Evolutionary conservation across 805 yeast genomes (phyloP).

Genomic region (Schwanniomyces polymorphus): DNA sequence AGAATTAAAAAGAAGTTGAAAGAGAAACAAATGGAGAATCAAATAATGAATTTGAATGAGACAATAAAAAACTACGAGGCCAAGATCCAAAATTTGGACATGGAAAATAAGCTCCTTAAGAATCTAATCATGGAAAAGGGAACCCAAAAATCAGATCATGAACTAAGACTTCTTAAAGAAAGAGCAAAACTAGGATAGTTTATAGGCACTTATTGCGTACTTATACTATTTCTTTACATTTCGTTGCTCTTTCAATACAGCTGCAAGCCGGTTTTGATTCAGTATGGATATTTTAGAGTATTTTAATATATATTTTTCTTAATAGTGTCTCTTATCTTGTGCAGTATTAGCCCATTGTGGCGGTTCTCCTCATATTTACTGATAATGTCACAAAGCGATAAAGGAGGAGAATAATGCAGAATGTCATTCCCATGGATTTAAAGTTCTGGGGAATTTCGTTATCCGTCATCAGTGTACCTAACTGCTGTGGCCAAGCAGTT

Average conservation of each 20-base stretch:
- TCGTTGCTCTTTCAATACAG: neutral
- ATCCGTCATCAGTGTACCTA: neutral
- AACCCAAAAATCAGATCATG: conserved; percentile 38
- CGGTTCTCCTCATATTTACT: neutral
- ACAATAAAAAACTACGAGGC: conserved; percentile 44
- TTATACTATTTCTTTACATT: neutral
- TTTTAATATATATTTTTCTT: neutral
- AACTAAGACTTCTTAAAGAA: conserved; percentile 33
- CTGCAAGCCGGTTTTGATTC: neutral
- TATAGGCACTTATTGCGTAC: neutral
- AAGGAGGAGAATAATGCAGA: neutral
- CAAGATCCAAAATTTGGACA: conserved; percentile 53
- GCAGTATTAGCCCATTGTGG: neutral
- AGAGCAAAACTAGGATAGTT: conserved; percentile 18
- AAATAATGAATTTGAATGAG: conserved; percentile 43
- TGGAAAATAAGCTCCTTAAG: conserved; percentile 61
- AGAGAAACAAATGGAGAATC: conserved; percentile 59
- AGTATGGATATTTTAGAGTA: neutral
- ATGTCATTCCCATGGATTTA: neutral
- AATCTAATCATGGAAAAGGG: conserved; percentile 55
- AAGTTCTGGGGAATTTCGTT: neutral
- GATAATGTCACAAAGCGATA: neutral
- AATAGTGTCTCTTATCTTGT: neutral
- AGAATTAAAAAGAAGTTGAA: conserved; percentile 60
- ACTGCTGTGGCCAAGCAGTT: neutral